These are phyloP conservation scores for Neurospora sp. DNA, from an alignment of 2,329 filamentous ascomycete genomes.

Conservation along the genomic window DNA sequence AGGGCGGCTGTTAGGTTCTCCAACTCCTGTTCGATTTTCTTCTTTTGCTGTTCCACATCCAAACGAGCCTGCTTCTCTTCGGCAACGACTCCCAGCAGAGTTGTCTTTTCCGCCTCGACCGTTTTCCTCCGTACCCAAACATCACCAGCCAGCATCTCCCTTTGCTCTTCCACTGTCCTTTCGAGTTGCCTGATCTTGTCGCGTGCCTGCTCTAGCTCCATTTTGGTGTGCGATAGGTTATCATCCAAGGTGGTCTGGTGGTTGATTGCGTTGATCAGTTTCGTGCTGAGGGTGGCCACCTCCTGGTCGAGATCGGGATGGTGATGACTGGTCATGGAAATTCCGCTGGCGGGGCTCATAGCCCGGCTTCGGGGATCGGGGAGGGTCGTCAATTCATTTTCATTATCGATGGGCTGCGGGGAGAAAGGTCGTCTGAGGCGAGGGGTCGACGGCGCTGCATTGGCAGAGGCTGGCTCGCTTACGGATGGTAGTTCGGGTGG, in stretches of 20 bases:
- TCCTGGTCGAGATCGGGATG: conserved; percentile 56
- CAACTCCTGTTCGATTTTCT: conserved; percentile 82
- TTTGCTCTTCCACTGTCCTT: conserved; percentile 51
- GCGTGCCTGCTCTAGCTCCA: conserved; percentile 68
- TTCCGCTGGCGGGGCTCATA: conserved; percentile 34
- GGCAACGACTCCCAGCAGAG: conserved; percentile 45
- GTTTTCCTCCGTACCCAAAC: conserved; percentile 65
- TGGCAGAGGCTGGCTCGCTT: background rate
- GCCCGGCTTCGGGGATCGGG: conserved; percentile 51
- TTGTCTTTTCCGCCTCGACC: conserved; percentile 61
- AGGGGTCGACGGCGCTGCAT: conserved; percentile 9
- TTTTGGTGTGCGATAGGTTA: conserved; percentile 67
- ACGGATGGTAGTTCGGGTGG: background rate
- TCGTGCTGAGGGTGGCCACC: conserved; percentile 83
- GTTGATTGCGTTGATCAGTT: conserved; percentile 95
- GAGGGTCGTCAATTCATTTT: conserved; percentile 58
- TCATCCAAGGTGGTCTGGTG: conserved; percentile 90
- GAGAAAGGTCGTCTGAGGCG: conserved; percentile 11
- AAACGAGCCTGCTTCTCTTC: conserved; percentile 57
- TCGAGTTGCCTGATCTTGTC: conserved; percentile 62
- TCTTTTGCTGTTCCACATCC: conserved; percentile 67
- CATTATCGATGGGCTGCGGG: conserved; percentile 32
- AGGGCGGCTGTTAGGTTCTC: conserved; percentile 83
- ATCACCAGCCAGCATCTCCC: conserved; percentile 62
- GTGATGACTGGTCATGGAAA: conserved; percentile 25